phyloP scores from a whole-genome alignment of 441 rosid genomes.

The Syzygium malaccense region DNA sequence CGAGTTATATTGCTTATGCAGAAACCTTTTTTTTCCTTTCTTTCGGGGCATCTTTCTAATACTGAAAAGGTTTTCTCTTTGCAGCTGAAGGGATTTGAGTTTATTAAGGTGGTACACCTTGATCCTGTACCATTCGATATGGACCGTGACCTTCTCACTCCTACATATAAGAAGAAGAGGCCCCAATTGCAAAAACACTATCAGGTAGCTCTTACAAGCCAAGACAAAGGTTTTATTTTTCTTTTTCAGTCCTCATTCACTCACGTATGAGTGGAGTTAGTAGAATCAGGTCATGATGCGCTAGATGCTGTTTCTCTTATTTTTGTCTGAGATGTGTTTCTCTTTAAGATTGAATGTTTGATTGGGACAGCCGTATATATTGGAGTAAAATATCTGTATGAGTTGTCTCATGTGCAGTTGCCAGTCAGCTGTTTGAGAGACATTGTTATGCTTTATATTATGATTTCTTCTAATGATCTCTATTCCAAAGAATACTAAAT shows the following conservation, averaged over 20 bases:
- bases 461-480: not conserved
- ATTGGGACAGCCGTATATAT: not conserved
- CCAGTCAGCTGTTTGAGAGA: not conserved
- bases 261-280: not conserved
- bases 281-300: not conserved
- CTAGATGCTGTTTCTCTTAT: not conserved
- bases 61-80: not conserved
- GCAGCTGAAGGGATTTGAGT: slow-evolving; percentile 91
- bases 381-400: not conserved
- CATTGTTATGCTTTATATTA: not conserved
- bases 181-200: slow-evolving; percentile 83
- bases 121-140: slow-evolving; percentile 85
- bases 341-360: not conserved
- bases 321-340: not conserved
- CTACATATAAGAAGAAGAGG: slow-evolving; percentile 93
- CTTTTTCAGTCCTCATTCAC: not conserved
- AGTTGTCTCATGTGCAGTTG: not conserved
- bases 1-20: not conserved
- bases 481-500: not conserved
- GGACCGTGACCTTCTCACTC: slow-evolving; percentile 87
- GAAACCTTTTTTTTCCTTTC: not conserved
- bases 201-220: slow-evolving; percentile 37
- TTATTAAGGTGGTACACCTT: slow-evolving; percentile 68
- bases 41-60: not conserved
- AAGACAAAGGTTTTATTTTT: not conserved